Evolutionary conservation across 331 rosid species (phyloP).

Genomic region (Arachis monticola): DNA sequence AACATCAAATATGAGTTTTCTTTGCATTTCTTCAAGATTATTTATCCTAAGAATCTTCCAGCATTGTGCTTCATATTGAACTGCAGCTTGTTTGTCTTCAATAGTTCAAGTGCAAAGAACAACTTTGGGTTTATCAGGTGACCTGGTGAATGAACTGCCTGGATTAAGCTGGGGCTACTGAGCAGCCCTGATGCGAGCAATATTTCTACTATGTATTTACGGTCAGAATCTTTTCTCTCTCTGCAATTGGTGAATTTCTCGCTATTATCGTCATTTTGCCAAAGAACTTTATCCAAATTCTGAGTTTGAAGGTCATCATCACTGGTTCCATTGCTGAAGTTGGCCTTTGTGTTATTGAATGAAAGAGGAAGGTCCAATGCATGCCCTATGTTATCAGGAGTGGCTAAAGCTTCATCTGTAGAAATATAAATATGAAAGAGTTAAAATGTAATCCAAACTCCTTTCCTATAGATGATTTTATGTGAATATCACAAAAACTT

Average conservation of each 20-base stretch:
- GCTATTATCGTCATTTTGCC: constrained; percentile 38
- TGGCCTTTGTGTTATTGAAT: constrained; percentile 38
- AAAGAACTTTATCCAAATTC: constrained; percentile 51
- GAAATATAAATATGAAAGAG: constrained; percentile 42
- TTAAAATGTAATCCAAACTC: constrained; percentile 25
- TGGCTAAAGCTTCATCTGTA: constrained; percentile 58
- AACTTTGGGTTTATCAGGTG: constrained; percentile 58
- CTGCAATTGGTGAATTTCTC: constrained; percentile 45
- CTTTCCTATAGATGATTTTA: constrained; percentile 10
- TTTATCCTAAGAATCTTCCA: constrained; percentile 7
- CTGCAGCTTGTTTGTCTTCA: constrained; percentile 44
- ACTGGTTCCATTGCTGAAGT: constrained; percentile 47
- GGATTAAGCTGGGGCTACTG: constrained; percentile 44
- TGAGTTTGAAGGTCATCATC: constrained; percentile 46
- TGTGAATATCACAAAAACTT: constrained; percentile 11
- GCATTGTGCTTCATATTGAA: constrained; percentile 33
- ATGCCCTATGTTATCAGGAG: constrained; percentile 49
- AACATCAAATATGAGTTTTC: constrained; percentile 76
- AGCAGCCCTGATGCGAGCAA: constrained; percentile 66
- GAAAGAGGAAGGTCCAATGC: constrained; percentile 41
- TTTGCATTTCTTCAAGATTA: constrained; percentile 50
- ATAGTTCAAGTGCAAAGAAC: constrained; percentile 73
- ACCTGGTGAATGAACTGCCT: constrained; percentile 49
- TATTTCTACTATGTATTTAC: constrained; percentile 78
- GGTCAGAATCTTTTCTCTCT: constrained; percentile 59